Evolutionary conservation across 352 stramenopile species (phyloP), one percentile per base, ranked within the genome.

Genomic region (Globisporangium acanthophoron): DNA sequence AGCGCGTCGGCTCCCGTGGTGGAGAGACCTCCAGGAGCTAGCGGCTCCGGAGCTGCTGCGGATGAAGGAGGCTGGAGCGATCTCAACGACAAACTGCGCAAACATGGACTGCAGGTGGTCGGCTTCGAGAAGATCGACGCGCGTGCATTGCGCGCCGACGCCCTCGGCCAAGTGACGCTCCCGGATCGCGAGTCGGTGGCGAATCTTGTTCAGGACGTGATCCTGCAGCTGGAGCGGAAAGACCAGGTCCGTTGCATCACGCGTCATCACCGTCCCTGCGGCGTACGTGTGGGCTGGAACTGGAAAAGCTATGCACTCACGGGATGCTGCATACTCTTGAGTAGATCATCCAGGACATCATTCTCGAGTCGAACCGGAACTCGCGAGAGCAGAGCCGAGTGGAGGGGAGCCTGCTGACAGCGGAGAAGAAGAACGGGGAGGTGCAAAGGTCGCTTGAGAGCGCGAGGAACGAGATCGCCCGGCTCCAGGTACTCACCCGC

Each of bases 291-390:
- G 40, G 9, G 12, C n/a, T 45, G 40, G 9, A n/a, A 20, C 16
- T n/a, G 31, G 31, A 35, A 35, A 2, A 5, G 31, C 8, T 5
- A 18, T 6, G 18, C 41, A 27, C 16, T 47, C 5, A 39, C 33
- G 7, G 33, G 7, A 11, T 27, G 21, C 21, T 24, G 21, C 21
- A 24, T 24, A 5, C 41, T 18, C 41, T 47, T 9, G 53, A 3
- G 37, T 43, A 93, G 81, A 80, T 77, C 24, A 92, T 94, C 49
- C 76, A 94, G 69, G 76, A 92, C 41, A 60, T 94, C 39, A 71
- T 91, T 39, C 64, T 94, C 27, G 62, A 85, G 15, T 87, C 80
- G 5, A 87, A 88, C 33, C 70, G 72, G 16, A 85, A 68, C 37
- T 83, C 78, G 20, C 74, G 77, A 58, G 71, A 74, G 5, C 78